Evolutionary conservation across 768 basidiomycete genomes (phyloP).

Genomic region (Mycena vulgaris): DNA sequence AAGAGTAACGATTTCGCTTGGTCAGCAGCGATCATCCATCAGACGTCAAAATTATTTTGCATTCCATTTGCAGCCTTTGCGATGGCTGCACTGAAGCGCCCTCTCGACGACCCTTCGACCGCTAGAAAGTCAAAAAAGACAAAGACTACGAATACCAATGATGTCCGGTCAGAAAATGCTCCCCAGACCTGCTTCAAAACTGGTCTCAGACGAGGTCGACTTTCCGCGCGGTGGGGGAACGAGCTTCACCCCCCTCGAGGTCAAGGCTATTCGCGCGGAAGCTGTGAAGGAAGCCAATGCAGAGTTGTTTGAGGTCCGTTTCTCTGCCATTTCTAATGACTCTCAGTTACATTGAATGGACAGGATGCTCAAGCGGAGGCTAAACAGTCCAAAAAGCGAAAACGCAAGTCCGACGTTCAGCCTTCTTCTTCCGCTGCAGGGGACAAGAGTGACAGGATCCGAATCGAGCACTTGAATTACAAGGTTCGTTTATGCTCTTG

Average conservation of each 20-base stretch:
- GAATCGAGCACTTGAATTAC: constrained; percentile 95
- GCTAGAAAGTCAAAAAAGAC: constrained; percentile 72
- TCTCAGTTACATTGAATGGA: constrained; percentile 25
- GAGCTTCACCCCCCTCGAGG: constrained; percentile 88
- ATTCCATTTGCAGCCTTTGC: constrained; percentile 10
- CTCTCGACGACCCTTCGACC: constrained; percentile 67
- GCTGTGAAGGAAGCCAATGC: constrained; percentile 87
- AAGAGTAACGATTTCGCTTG: neutral
- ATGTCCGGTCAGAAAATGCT: constrained; percentile 45
- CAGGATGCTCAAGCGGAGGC: constrained; percentile 60
- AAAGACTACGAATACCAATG: constrained; percentile 56
- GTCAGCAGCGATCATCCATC: constrained; percentile 1
- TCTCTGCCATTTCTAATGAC: neutral
- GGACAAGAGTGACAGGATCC: constrained; percentile 70
- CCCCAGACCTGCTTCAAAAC: constrained; percentile 53
- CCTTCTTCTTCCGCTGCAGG: constrained; percentile 48
- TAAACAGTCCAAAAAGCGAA: constrained; percentile 63
- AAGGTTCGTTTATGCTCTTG: constrained; percentile 67
- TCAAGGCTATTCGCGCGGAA: constrained; percentile 88
- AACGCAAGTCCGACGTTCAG: constrained; percentile 61
- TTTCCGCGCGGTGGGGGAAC: constrained; percentile 98
- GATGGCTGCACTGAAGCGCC: constrained; percentile 74
- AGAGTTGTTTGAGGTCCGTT: constrained; percentile 77
- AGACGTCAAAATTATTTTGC: constrained; percentile 42
- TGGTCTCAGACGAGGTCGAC: constrained; percentile 81